A percentile compares a stretch with the other conserved stretches of the same genome.
These are phyloP conservation scores for Erodium texanum DNA, from an alignment of 441 rosid species.

Conservation along the genomic window DNA sequence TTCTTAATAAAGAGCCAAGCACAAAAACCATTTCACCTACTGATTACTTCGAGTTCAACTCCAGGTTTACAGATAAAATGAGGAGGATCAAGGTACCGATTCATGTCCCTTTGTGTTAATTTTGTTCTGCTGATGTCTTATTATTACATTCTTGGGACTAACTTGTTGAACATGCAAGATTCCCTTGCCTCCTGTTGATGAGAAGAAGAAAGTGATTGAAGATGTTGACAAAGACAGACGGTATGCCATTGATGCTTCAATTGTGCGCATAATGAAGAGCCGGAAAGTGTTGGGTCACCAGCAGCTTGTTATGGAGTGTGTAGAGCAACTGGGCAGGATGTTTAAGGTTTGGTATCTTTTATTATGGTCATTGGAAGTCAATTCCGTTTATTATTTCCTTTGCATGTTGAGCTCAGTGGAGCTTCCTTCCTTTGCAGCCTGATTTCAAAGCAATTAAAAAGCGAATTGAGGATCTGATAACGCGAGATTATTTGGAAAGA, in stretches of 20 bases:
- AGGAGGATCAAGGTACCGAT: slow-evolving; percentile 83
- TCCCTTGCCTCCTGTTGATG: slow-evolving; percentile 92
- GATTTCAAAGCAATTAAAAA: slow-evolving; percentile 92
- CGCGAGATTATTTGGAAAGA: slow-evolving; percentile 54
- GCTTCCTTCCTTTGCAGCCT: slow-evolving; percentile 47
- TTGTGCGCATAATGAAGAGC: slow-evolving; percentile 95
- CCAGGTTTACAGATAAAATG: slow-evolving; percentile 74
- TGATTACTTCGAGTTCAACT: slow-evolving; percentile 69
- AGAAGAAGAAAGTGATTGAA: slow-evolving; percentile 79
- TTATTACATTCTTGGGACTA: background rate
- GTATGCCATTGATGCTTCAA: slow-evolving; percentile 88
- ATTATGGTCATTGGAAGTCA: background rate
- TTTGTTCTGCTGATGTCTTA: background rate
- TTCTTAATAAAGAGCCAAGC: slow-evolving; percentile 73
- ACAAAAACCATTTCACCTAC: slow-evolving; percentile 54
- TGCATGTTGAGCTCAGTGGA: background rate
- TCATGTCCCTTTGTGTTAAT: background rate
- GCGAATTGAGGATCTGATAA: slow-evolving; percentile 82
- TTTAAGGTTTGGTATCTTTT: slow-evolving; percentile 53
- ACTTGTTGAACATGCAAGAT: slow-evolving; percentile 37
- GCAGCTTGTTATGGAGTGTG: slow-evolving; percentile 73
- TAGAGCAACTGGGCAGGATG: slow-evolving; percentile 85
- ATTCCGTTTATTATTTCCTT: background rate
- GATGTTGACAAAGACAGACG: slow-evolving; percentile 86
- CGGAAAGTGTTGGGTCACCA: slow-evolving; percentile 79